Evolutionary conservation across 2,329 filamentous ascomycete genomes (phyloP).

Genomic region (Fusarium duplospermum): DNA sequence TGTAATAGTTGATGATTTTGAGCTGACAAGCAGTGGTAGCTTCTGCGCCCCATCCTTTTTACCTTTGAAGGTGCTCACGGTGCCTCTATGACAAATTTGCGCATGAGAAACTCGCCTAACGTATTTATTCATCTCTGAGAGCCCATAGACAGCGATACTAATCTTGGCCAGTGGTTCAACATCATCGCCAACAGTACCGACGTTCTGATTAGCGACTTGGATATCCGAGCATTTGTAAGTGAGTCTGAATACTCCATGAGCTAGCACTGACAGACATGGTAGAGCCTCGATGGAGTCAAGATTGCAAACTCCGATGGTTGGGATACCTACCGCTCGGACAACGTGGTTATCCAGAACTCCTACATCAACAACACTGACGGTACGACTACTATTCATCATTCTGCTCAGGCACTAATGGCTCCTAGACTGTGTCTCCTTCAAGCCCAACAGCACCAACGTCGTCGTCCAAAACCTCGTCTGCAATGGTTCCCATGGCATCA

Average conservation of each 20-base stretch:
- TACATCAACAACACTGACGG: conserved; percentile 50
- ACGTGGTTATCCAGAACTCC: conserved; percentile 77
- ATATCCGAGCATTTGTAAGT: conserved; percentile 63
- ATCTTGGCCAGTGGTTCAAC: conserved; percentile 54
- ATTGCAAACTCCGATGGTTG: conserved; percentile 71
- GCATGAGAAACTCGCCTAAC: conserved; percentile 66
- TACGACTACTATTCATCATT: background rate
- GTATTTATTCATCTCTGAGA: background rate
- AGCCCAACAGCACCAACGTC: conserved; percentile 77
- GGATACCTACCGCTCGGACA: conserved; percentile 71
- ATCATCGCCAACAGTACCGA: conserved; percentile 74
- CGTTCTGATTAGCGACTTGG: conserved; percentile 72
- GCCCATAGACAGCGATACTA: background rate
- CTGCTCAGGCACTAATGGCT: background rate
- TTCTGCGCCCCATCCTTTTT: conserved; percentile 40
- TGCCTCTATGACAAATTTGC: conserved; percentile 69
- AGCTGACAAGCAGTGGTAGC: conserved; percentile 45
- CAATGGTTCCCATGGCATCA: conserved; percentile 78
- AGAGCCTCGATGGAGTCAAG: conserved; percentile 40
- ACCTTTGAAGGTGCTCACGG: conserved; percentile 52
- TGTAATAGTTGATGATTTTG: conserved; percentile 48
- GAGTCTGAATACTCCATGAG: fast-evolving
- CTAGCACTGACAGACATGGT: background rate
- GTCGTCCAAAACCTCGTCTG: conserved; percentile 75
- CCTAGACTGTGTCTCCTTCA: conserved; percentile 76